Evolutionary conservation across 106 monocot species (phyloP).

Genomic region (Dioscorea alata): DNA sequence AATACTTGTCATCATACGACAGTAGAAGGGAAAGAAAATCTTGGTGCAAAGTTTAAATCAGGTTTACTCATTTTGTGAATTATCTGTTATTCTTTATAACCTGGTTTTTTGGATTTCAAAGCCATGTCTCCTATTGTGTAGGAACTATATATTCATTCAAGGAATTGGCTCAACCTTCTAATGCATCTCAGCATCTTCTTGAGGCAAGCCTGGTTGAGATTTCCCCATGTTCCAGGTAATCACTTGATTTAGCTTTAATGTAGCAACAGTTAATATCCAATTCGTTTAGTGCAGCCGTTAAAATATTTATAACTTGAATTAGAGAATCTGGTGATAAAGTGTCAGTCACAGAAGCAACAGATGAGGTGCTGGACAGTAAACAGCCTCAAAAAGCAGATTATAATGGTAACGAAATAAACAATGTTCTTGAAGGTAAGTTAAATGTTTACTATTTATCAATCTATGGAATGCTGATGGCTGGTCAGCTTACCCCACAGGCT

Average conservation of each 20-base stretch:
- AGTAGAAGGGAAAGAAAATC: conserved; percentile 12
- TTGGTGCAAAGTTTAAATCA: not conserved
- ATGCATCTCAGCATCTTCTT: conserved; percentile 23
- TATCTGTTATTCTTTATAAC: not conserved
- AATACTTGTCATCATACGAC: conserved; percentile 15
- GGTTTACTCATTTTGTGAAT: conserved; percentile 16
- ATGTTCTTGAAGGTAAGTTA: conserved; percentile 14
- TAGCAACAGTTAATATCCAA: not conserved
- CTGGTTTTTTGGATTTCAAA: not conserved
- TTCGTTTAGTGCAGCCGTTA: not conserved
- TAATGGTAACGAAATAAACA: not conserved
- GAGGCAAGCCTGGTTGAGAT: conserved; percentile 13
- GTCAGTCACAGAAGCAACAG: not conserved
- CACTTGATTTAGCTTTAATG: not conserved
- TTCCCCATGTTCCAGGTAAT: conserved; percentile 36
- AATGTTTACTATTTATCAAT: no score
- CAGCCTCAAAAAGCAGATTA: conserved; percentile 5
- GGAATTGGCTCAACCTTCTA: conserved; percentile 17
- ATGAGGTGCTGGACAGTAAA: conserved; percentile 7
- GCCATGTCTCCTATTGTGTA: conserved; percentile 10
- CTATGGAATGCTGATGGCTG: no score
- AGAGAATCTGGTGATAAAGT: conserved; percentile 17
- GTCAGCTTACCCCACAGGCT: conserved; percentile 2
- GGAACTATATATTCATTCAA: not conserved
- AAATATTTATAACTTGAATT: conserved; percentile 5